Conservation (phyloP, 306 rosid genomes). For the Dicorynia guianensis region DNA sequence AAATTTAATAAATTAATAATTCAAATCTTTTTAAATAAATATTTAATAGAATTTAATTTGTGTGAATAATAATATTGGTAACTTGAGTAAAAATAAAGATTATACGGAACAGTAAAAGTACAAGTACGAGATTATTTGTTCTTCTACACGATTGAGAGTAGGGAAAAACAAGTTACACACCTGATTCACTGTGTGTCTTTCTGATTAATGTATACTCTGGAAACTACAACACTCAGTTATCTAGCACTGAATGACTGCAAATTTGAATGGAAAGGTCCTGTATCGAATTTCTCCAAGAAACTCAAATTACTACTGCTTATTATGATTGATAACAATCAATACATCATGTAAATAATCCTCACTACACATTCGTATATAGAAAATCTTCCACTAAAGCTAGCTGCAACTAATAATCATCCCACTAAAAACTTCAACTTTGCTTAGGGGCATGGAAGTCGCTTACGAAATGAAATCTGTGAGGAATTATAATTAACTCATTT, state of each 20-base stretch:
- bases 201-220: conserved; percentile 17
- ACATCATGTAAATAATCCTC: conserved; percentile 45
- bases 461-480: background rate
- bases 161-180: conserved; percentile 1
- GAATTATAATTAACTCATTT: conserved; percentile 49
- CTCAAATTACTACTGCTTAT: conserved; percentile 26
- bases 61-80: too few relatives aligned
- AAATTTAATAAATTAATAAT: too few relatives aligned
- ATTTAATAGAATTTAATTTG: too few relatives aligned
- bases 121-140: conserved; percentile 34
- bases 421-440: conserved; percentile 39
- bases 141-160: conserved; percentile 25
- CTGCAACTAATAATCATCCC: conserved; percentile 35
- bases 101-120: background rate
- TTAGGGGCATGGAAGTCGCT: conserved; percentile 35
- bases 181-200: conserved; percentile 6
- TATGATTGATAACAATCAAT: conserved; percentile 10
- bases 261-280: conserved; percentile 24
- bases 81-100: too few relatives aligned
- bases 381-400: conserved; percentile 18
- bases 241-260: conserved; percentile 22
- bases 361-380: conserved; percentile 32
- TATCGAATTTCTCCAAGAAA: conserved; percentile 17
- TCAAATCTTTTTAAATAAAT: too few relatives aligned
- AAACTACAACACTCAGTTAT: conserved; percentile 16